Base-by-base conservation (phyloP, 768 basidiomycete species). In the Calocera cornea region DNA sequence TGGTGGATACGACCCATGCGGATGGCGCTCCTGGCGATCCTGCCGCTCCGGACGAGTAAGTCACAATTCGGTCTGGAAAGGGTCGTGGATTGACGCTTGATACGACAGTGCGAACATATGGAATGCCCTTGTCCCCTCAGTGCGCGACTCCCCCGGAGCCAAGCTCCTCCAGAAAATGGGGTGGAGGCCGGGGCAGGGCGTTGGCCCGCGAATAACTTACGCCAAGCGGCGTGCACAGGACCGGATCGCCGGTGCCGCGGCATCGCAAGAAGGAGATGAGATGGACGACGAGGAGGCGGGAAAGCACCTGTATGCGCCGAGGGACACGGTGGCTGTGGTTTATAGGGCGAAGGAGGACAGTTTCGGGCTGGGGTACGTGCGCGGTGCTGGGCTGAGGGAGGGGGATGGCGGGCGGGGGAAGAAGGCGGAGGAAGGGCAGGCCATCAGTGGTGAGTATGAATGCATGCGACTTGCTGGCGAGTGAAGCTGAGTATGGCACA, bases 101-200 rank as follows among this genome's bases (percentile, higher is more conserved):
- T 41, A 24, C 66, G 82, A 87, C 0, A 80, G 92, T 22, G 81
- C 85, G 1, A 79, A 79, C 47, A 80, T 85, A 2, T 81, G 93
- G 8, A 83, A 86, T 70, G 81, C 89, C 0, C 79, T 97, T 41
- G 81, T 89, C 16, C 88, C 90, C 8, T 79, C 90, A 1, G 83
- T 90, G 0, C 83, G 86, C 27, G 87, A 92, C 68, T 92, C 92
- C 1, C 82, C 86, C 31, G 95, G 95, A 0, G 87, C 90, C 1
- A 85, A 86, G 38, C 85, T 98, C 7, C 82, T 99, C 66, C 88
- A 87, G 78, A 95, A 92, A 78, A 94, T 97, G 88, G 95, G 97
- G 0, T 97, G 97, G 95, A 81, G 88, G 44, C 77, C 86, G 0
- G 97, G 95, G 1, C 93, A 95, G 77, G 97, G 95, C 14, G 86